Evolutionary conservation across 805 yeast species (phyloP), one percentile per base, ranked within the genome.

Genomic region (Metschnikowia lochheadii): DNA sequence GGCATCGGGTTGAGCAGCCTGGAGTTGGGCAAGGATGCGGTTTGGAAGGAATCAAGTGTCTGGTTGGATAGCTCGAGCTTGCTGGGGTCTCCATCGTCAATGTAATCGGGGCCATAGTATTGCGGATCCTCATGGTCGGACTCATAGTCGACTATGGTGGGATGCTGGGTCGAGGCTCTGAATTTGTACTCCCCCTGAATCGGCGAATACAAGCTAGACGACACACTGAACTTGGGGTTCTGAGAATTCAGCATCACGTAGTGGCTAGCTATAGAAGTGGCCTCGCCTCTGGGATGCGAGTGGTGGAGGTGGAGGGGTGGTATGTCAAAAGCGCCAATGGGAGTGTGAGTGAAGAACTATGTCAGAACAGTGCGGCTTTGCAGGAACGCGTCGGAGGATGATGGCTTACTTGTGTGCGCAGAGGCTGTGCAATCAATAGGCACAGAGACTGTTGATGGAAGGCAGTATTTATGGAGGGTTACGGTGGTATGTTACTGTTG

Each of bases 161-260:
- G 46, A 13, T 51, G 57, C 15, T 34, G 50, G 17, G 48, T 15
- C 43, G 49, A 37, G 36, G 36, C 46, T 29, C 53, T 49, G 41
- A 53, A 51, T 23, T 45, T 55, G 46, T 41, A 51, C 40, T 56
- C 61, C n/a, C 57, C 51, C 13, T 66, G 69, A 14, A 55, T 49
- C 5, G 68, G 55, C 35, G 48, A 44, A 49, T 71, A 71, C 14
- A 70, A 70, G 44, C 74, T 68, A 5, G 74, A 69, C 3, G 74
- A 58, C 8, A 68, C 60, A 44, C 74, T 68, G 47, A 61, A 33
- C 31, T 34, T 42, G 38, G 29, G 38, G 7, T 42, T 42, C 13
- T 34, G 38, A 3, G 45, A 13, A 34, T 42, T 34, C 45, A 42
- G 38, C 45, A 42, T 42, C 20, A 17, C 18, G 1, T 31, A 21